phyloP scores from a whole-genome alignment of 208 protist genomes.

The Strigomonas culicis region DNA sequence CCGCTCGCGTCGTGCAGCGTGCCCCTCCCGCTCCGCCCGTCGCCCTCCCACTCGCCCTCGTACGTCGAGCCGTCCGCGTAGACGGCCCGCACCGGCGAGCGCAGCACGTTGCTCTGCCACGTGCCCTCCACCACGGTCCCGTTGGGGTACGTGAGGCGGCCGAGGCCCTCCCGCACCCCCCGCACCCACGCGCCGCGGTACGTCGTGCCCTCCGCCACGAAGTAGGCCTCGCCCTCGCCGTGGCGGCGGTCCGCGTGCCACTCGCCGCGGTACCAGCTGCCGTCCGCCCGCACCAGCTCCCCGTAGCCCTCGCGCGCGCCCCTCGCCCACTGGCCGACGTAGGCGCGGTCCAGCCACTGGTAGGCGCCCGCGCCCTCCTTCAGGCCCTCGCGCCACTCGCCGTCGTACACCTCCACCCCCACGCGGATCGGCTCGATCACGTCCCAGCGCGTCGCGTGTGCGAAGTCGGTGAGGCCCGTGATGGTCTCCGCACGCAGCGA shows the following conservation, averaged over 20 bases:
- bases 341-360: constrained; percentile 75
- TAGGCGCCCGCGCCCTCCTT: constrained; percentile 80
- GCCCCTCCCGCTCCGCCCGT: constrained; percentile 51
- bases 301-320: constrained; percentile 76
- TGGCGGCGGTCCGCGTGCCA: constrained; percentile 72
- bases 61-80: constrained; percentile 51
- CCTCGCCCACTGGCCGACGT: constrained; percentile 70
- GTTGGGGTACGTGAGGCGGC: constrained; percentile 42
- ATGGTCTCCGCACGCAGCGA: constrained; percentile 8
- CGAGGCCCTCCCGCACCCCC: constrained; percentile 38
- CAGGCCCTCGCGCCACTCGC: constrained; percentile 70
- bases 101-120: constrained; percentile 42
- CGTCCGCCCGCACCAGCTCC: constrained; percentile 47
- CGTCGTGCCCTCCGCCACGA: constrained; percentile 37
- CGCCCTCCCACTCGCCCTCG: constrained; percentile 53
- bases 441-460: constrained; percentile 8
- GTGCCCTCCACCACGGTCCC: constrained; percentile 27
- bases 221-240: constrained; percentile 55
- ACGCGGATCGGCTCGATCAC: constrained; percentile 12
- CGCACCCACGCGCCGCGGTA: constrained; percentile 55
- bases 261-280: constrained; percentile 70
- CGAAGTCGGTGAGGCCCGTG: constrained; percentile 7
- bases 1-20: constrained; percentile 35
- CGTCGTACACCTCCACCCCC: constrained; percentile 83
- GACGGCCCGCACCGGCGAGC: constrained; percentile 26